phyloP scores from a whole-genome alignment of 1,284 basidiomycete species.

The Ganoderma lucidum region DNA sequence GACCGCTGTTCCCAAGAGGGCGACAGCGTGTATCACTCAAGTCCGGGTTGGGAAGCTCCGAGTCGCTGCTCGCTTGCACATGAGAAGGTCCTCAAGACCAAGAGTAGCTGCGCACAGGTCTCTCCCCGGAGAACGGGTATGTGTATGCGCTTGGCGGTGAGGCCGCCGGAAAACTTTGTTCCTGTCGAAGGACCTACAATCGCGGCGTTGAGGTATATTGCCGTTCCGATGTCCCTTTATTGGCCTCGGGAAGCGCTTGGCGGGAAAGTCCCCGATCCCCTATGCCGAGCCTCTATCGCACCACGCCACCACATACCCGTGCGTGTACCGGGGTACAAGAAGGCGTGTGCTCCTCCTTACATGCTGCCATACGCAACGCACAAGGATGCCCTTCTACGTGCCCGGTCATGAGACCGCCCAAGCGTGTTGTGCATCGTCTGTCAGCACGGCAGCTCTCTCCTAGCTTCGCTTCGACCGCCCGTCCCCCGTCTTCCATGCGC shows the following conservation, averaged over 20 bases:
- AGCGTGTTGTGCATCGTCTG: neutral
- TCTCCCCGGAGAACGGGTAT: neutral
- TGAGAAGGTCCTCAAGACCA: neutral
- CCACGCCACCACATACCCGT: neutral
- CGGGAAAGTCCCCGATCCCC: neutral
- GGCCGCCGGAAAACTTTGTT: neutral
- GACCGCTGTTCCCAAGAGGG: conserved; percentile 9
- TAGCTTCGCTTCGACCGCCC: neutral
- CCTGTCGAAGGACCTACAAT: neutral
- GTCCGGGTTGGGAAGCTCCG: neutral
- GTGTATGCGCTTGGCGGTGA: neutral
- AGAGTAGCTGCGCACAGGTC: neutral
- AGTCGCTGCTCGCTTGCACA: neutral
- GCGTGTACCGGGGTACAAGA: neutral
- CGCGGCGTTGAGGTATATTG: neutral
- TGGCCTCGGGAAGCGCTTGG: conserved; percentile 1
- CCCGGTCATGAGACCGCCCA: neutral
- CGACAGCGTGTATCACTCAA: conserved; percentile 19
- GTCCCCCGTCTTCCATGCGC: neutral
- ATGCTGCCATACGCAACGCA: neutral
- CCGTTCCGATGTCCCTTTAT: neutral
- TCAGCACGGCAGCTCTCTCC: conserved; percentile 4
- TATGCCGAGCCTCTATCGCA: neutral
- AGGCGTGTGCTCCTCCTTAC: neutral
- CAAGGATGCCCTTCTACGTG: neutral